These are phyloP conservation scores for Phytophthora quininea DNA, from an alignment of 352 stramenopile genomes.

Conservation along the genomic window DNA sequence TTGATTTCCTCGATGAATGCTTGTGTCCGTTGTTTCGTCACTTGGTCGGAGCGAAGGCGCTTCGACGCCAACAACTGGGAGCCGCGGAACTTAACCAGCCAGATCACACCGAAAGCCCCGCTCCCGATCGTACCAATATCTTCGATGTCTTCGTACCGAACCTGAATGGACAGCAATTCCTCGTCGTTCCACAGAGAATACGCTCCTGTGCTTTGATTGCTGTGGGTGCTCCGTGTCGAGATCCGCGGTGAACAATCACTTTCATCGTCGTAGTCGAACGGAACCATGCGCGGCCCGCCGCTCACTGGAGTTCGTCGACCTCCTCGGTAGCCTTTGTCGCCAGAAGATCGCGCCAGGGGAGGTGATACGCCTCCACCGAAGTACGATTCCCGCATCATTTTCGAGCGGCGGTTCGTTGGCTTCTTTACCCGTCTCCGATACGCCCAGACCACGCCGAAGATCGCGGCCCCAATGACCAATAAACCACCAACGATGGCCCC, in stretches of 20 bases:
- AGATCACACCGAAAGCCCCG: slow-evolving; percentile 55
- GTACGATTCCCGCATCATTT: slow-evolving; percentile 34
- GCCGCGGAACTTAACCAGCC: slow-evolving; percentile 49
- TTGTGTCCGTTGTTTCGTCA: slow-evolving; percentile 44
- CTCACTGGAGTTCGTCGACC: slow-evolving; percentile 31
- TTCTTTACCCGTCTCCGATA: slow-evolving; percentile 20
- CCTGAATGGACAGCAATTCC: slow-evolving; percentile 53
- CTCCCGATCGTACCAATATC: slow-evolving; percentile 55
- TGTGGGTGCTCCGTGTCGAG: slow-evolving; percentile 42
- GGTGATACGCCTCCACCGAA: slow-evolving; percentile 41
- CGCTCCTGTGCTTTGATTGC: slow-evolving; percentile 41
- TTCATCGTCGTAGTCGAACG: slow-evolving; percentile 29
- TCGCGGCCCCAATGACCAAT: slow-evolving; percentile 29
- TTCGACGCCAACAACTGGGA: slow-evolving; percentile 55
- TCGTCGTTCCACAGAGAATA: slow-evolving; percentile 65
- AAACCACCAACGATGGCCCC: slow-evolving; percentile 45
- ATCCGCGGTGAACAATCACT: slow-evolving; percentile 32
- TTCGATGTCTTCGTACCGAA: slow-evolving; percentile 54
- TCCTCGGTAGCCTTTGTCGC: slow-evolving; percentile 32
- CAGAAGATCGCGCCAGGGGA: slow-evolving; percentile 30
- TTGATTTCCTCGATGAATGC: slow-evolving; percentile 78
- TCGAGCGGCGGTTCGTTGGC: slow-evolving; percentile 9
- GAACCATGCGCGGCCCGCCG: slow-evolving; percentile 19
- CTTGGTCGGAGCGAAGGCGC: slow-evolving; percentile 48
- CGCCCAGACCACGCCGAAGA: slow-evolving; percentile 28